Percentiles rank a stretch among this genome's conserved stretches.
phyloP scores from a whole-genome alignment of 768 basidiomycete genomes.

The Tremella yokohamensis region DNA sequence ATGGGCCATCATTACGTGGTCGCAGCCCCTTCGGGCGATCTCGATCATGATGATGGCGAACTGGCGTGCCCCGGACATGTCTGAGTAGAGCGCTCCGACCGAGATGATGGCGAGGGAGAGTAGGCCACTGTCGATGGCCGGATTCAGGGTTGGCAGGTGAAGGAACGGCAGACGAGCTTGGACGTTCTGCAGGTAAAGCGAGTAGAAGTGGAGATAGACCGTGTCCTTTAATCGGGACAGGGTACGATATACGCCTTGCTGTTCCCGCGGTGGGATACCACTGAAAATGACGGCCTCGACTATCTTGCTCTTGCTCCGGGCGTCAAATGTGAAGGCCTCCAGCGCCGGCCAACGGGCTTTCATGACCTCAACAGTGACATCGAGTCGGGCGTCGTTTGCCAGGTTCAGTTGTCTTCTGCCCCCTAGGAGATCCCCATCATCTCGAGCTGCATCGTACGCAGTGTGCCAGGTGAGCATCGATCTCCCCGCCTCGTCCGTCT shows the following conservation, averaged over 20 bases:
- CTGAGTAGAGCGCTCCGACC: slow-evolving; percentile 6
- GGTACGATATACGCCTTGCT: slow-evolving; percentile 6
- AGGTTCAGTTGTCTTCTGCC: neutral
- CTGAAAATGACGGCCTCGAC: slow-evolving; percentile 6
- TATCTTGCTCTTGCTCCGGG: slow-evolving; percentile 4
- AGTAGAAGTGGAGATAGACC: slow-evolving; percentile 8
- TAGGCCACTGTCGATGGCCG: neutral
- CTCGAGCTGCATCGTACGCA: neutral
- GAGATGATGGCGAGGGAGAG: slow-evolving; percentile 1
- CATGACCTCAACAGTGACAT: no score
- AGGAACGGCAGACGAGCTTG: neutral
- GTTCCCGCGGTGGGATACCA: neutral
- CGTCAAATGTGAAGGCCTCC: neutral
- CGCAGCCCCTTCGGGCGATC: slow-evolving; percentile 4
- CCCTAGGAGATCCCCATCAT: slow-evolving; percentile 2
- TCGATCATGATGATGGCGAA: slow-evolving; percentile 8
- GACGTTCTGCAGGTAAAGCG: slow-evolving; percentile 3
- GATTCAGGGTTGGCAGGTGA: slow-evolving; percentile 1
- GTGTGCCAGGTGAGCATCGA: slow-evolving; percentile 4
- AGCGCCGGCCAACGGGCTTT: neutral
- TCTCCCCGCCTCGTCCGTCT: neutral
- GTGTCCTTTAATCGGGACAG: neutral
- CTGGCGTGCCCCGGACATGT: neutral
- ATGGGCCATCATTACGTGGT: slow-evolving; percentile 4
- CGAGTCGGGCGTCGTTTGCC: neutral